Conservation (phyloP, 2,329 filamentous ascomycete species). For the Hypoxylon sp. region DNA sequence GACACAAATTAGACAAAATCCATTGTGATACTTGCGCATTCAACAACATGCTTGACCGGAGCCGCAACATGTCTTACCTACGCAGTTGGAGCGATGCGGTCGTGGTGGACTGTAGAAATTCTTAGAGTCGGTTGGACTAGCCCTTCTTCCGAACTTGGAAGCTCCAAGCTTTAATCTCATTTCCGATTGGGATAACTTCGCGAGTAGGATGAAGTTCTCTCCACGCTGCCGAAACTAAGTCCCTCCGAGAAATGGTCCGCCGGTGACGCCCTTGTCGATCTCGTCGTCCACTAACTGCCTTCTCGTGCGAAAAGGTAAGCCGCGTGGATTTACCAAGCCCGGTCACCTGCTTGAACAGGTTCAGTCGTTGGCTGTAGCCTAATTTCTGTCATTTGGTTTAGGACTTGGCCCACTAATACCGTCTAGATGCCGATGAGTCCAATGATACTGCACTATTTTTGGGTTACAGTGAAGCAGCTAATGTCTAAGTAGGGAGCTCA, state of each 20-base stretch:
- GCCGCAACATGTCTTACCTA: slow-evolving; percentile 40
- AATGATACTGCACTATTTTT: slow-evolving; percentile 24
- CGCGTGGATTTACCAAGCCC: slow-evolving; percentile 32
- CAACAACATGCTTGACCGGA: slow-evolving; percentile 21
- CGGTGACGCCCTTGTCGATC: slow-evolving; percentile 33
- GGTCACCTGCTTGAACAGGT: slow-evolving; percentile 49
- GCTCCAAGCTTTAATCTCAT: slow-evolving; percentile 27
- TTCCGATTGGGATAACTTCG: slow-evolving; percentile 32
- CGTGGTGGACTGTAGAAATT: slow-evolving; percentile 16
- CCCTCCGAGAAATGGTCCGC: slow-evolving; percentile 41
- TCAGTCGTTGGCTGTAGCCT: slow-evolving; percentile 14
- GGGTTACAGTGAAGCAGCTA: slow-evolving; percentile 37
- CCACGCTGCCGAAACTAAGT: slow-evolving; percentile 28
- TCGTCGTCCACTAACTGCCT: slow-evolving; percentile 21
- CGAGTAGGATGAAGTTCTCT: slow-evolving; percentile 31
- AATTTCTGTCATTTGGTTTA: slow-evolving; percentile 27
- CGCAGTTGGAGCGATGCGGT: slow-evolving; percentile 17
- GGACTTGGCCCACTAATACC: slow-evolving; percentile 24
- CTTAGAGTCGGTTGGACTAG: slow-evolving; percentile 27
- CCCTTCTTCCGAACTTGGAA: slow-evolving; percentile 35
- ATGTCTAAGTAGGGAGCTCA: slow-evolving; percentile 32
- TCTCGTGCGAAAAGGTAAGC: slow-evolving; percentile 26
- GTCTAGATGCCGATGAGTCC: slow-evolving; percentile 19
- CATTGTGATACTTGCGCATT: slow-evolving; percentile 36
- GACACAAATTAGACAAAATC: slow-evolving; percentile 30